Percentiles rank a stretch among this genome's conserved stretches.
Conservation (phyloP, 2,329 filamentous ascomycete genomes). For the Leptographium radiaticola region DNA sequence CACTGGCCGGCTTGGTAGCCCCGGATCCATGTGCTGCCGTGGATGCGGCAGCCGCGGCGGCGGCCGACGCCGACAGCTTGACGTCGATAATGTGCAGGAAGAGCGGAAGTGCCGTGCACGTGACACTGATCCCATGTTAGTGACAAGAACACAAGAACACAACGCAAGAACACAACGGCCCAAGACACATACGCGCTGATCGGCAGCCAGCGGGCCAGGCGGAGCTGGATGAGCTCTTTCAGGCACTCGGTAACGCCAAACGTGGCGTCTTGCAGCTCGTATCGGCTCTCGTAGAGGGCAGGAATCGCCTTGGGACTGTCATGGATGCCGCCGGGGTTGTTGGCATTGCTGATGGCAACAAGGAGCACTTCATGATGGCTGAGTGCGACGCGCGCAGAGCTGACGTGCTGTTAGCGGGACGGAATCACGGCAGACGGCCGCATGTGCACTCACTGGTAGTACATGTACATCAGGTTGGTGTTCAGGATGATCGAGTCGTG, state of each 20-base stretch:
- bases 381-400: slow-evolving; percentile 10
- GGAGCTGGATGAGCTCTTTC: slow-evolving; percentile 12
- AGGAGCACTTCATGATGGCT: slow-evolving; percentile 15
- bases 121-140: slow-evolving; percentile 3
- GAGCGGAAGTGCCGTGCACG: slow-evolving; percentile 10
- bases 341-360: slow-evolving; percentile 25
- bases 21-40: background rate
- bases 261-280: slow-evolving; percentile 10
- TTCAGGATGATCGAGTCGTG: slow-evolving; percentile 12
- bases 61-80: slow-evolving; percentile 6
- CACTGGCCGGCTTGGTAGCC: background rate
- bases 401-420: background rate
- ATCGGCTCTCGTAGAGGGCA: slow-evolving; percentile 8
- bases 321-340: slow-evolving; percentile 16
- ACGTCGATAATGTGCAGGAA: slow-evolving; percentile 11
- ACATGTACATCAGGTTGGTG: slow-evolving; percentile 13
- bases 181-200: slow-evolving; percentile 7
- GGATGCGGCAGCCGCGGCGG: background rate
- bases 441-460: slow-evolving; percentile 7
- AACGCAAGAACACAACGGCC: background rate
- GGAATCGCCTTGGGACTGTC: background rate
- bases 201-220: slow-evolving; percentile 11
- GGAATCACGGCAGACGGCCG: background rate
- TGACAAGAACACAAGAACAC: background rate
- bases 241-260: slow-evolving; percentile 10